These are phyloP conservation scores for Penicillium sp. DNA, from an alignment of 2,329 filamentous ascomycete genomes.

Conservation along the genomic window DNA sequence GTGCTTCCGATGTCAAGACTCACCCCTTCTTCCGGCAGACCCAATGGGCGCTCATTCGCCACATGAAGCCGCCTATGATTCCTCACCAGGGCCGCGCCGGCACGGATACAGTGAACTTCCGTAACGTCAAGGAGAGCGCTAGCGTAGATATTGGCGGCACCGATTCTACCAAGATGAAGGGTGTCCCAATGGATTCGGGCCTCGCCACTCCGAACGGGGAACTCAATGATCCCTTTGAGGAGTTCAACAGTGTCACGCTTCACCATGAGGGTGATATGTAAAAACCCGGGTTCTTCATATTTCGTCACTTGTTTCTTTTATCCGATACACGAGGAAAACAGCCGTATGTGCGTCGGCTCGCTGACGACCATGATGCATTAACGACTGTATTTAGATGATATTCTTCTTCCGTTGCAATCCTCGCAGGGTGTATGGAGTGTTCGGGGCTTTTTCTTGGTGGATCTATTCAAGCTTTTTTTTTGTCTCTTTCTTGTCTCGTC, in stretches of 20 bases:
- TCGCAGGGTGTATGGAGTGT: conserved; percentile 22
- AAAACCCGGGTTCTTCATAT: conserved; percentile 8
- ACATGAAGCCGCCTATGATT: conserved; percentile 96
- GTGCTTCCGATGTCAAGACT: conserved; percentile 90
- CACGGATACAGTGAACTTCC: conserved; percentile 91
- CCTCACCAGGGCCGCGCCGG: conserved; percentile 73
- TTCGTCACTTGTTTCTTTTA: conserved; percentile 9
- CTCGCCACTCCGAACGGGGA: conserved; percentile 77
- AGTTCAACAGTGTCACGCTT: conserved; percentile 95
- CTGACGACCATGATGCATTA: conserved; percentile 31
- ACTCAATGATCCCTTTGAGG: conserved; percentile 81
- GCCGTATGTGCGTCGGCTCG: conserved; percentile 20
- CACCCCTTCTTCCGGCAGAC: conserved; percentile 95
- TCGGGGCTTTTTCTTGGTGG: conserved; percentile 15
- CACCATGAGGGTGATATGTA: conserved; percentile 76
- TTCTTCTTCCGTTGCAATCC: conserved; percentile 17
- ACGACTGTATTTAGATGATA: conserved; percentile 25
- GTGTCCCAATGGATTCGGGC: conserved; percentile 77
- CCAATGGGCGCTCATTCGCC: conserved; percentile 91
- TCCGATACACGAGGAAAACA: conserved; percentile 11
- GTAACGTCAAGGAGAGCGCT: conserved; percentile 93
- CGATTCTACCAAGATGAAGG: conserved; percentile 49
- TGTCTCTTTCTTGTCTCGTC: background rate
- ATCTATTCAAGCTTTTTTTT: conserved; percentile 7
- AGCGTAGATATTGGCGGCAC: conserved; percentile 63